Base-by-base conservation (phyloP, 2,329 filamentous ascomycete species). In the Colletotrichum somersetense region DNA sequence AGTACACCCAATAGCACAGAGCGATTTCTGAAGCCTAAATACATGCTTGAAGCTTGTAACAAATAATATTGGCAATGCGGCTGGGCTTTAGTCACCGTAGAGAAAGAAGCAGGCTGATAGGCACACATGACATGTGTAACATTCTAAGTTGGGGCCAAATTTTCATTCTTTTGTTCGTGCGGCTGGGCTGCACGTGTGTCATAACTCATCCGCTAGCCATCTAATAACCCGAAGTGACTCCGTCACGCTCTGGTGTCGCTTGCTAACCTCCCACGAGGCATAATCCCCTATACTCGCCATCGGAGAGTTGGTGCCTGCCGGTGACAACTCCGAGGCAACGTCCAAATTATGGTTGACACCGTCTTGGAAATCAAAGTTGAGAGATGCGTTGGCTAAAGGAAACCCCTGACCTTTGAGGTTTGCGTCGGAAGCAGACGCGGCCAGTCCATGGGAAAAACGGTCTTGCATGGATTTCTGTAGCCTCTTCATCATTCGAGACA, bases 161-260 rank as follows among this genome's bases (percentile, higher is more conserved):
- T 2, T 48, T 48, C 3, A 12, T n/a, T 40, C 30, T 35, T 20
- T 23, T 59, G 44, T 23, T 35, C n/a, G 5, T 40, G 16, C 11
- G 33, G 26, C 3, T 44, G 10, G 38, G 20, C 44, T 53, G 23
- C 55, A 26, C 18, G 20, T 53, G 44, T 62, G 30, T 72, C 70
- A 72, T 72, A 62, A 65, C n/a, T 65, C 70, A 48, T 72, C 70
- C 12, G 70, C 61, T 11, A 72, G 55, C 70, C 70, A 72, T 35
- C 70, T 59, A 7, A 72, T 70, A 20, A 70, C 70, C 10, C 70
- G 70, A 5, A 72, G 48, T n/a, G 66, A 72, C 61, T 72, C 66
- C 53, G 58, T 69, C 30, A 72, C 70, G 30, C 14, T 46, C 46
- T 72, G 70, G 33, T 72, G 70, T 6, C 66, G 55, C 20, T 62